phyloP scores from a whole-genome alignment of 805 yeast species.

The Debaryomyces tyrocola region DNA sequence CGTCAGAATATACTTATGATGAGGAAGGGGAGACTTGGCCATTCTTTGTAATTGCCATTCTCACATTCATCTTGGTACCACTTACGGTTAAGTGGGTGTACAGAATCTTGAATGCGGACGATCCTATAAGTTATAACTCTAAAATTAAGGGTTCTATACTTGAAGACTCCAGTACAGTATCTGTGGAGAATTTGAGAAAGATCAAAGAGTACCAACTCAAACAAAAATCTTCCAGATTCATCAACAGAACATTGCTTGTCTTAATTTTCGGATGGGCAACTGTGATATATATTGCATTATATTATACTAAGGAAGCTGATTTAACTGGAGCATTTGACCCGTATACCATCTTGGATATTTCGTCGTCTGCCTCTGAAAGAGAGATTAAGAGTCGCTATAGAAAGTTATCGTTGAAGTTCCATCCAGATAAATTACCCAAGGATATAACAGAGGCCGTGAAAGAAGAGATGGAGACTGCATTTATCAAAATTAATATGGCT shows the following conservation, averaged over 20 bases:
- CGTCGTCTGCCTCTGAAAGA: constrained; percentile 65
- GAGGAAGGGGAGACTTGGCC: constrained; percentile 94
- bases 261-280: constrained; percentile 61
- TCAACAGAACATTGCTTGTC: constrained; percentile 36
- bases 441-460: constrained; percentile 58
- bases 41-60: constrained; percentile 73
- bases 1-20: constrained; percentile 71
- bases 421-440: constrained; percentile 87
- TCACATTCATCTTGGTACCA: constrained; percentile 69
- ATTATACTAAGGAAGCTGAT: constrained; percentile 46
- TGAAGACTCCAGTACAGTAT: constrained; percentile 35
- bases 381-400: constrained; percentile 82
- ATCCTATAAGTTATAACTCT: constrained; percentile 18
- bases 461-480: constrained; percentile 66
- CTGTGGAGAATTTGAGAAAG: constrained; percentile 23
- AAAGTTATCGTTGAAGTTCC: constrained; percentile 82
- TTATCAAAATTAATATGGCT: constrained; percentile 83
- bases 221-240: constrained; percentile 29
- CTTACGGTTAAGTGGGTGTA: constrained; percentile 42
- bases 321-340: constrained; percentile 74
- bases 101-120: constrained; percentile 16
- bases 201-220: constrained; percentile 26
- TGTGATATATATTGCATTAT: constrained; percentile 40
- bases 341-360: constrained; percentile 77
- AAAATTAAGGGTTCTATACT: constrained; percentile 31